Evolutionary conservation across 1,284 basidiomycete genomes (phyloP).

Genomic region (Ceratobasidium sp.): DNA sequence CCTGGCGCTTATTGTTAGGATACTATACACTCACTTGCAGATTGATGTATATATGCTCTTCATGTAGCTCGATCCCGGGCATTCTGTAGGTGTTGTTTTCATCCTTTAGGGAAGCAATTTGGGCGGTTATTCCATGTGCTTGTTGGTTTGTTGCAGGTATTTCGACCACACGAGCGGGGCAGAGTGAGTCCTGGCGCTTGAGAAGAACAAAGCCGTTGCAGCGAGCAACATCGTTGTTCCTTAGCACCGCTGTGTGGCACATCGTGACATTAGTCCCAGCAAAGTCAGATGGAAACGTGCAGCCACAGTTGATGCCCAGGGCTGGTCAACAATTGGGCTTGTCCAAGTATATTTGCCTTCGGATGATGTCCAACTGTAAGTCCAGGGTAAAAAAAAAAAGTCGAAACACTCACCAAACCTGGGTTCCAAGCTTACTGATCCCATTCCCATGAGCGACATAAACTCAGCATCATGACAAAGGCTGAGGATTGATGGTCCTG

Average conservation of each 20-base stretch:
- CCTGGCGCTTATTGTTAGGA: too few species aligned
- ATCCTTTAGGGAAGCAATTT: not conserved
- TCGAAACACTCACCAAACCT: not conserved
- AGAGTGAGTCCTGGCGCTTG: not conserved
- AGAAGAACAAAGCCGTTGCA: not conserved
- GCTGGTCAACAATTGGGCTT: not conserved
- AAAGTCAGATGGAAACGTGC: not conserved
- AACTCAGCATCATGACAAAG: not conserved
- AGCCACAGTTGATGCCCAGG: not conserved
- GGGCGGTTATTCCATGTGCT: not conserved
- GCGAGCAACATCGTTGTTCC: not conserved
- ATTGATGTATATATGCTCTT: too few species aligned
- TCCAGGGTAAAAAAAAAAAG: not conserved
- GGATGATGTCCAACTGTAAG: not conserved
- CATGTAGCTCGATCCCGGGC: not conserved
- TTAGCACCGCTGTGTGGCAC: not conserved
- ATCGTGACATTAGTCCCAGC: not conserved
- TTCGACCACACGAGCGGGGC: not conserved
- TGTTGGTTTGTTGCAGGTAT: not conserved
- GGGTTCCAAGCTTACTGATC: not conserved
- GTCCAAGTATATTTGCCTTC: not conserved
- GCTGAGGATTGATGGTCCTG: not conserved
- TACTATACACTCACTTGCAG: too few species aligned
- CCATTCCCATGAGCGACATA: not conserved
- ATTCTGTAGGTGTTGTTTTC: not conserved